Base-by-base conservation (phyloP, 345 rosid genomes). In the Iberis pinnata region DNA sequence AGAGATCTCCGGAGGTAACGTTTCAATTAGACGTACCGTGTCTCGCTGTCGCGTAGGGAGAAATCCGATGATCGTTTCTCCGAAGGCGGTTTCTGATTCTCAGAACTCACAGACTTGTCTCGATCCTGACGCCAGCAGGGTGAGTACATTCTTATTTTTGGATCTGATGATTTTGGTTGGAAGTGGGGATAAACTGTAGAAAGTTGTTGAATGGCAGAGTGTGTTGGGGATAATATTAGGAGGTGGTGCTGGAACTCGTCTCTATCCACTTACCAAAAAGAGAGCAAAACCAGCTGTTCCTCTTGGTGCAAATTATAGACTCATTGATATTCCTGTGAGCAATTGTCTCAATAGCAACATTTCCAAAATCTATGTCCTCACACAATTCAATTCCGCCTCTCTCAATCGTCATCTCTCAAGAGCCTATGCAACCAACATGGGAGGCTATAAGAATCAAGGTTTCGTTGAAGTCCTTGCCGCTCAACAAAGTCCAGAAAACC, bases 381-480 rank as follows among this genome's bases (percentile, higher is more conserved):
- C 97, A 0, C 97, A 89, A 65, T 89, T 89, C 81, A 86, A 89
- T 58, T 89, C 97, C 29, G 95, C 97, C 0, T 89, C 95, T 9
- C 78, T 89, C 10, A 89, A 89, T 49, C 90, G 97, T 5, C 97
- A 86, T 58, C 83, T 89, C 18, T 89, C 97, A 2, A 71, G 97
- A 26, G 97, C 95, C 0, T 86, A 89, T 67, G 97, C 95, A 0
- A 82, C 88, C 65, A 86, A 89, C 78, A 82, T 89, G 95, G 95
- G 90, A 27, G 97, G 97, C 42, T 84, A 89, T 69, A 78, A 89
- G 80, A 89, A 86, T 32, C 95, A 89, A 74, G 97, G 97, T 2
- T 89, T 89, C 56, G 95, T 89, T 18, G 97, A 89, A 52, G 97
- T 86, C 51, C 97, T 89, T 64, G 97, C 97, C 9, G 97, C 97